phyloP scores from a whole-genome alignment of 2,329 filamentous ascomycete species.

The Dryadomyces quercivorus region DNA sequence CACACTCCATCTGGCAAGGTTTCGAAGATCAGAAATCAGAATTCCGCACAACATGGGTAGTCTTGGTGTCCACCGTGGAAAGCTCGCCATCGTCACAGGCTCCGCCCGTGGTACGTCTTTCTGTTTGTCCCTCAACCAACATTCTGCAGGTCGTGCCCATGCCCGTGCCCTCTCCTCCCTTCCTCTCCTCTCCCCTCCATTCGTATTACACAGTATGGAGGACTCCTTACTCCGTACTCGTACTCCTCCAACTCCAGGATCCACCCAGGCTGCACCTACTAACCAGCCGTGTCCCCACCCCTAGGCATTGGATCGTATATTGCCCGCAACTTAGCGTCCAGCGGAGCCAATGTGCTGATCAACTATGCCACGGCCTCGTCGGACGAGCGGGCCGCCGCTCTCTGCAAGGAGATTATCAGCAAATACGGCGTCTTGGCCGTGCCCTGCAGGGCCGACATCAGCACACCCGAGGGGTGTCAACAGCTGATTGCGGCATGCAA shows the following conservation, averaged over 20 bases:
- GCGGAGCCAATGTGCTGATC: conserved; percentile 56
- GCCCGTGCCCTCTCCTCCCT: background rate
- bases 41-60: too few relatives aligned
- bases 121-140: background rate
- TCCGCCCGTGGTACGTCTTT: conserved; percentile 54
- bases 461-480: conserved; percentile 45
- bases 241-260: background rate
- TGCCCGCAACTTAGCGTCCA: conserved; percentile 57
- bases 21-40: too few relatives aligned
- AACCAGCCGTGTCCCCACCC: background rate
- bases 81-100: conserved; percentile 67
- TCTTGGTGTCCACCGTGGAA: conserved; percentile 45
- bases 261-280: background rate
- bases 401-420: conserved; percentile 43
- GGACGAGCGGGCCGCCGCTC: conserved; percentile 34
- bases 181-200: background rate
- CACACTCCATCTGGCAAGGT: too few relatives aligned
- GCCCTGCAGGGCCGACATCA: conserved; percentile 59
- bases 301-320: conserved; percentile 60
- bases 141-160: background rate
- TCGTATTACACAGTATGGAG: too few relatives aligned
- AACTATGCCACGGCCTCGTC: conserved; percentile 50
- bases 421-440: conserved; percentile 48
- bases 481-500: conserved; percentile 32
- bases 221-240: too few relatives aligned